phyloP scores from a whole-genome alignment of 2,329 filamentous ascomycete species.

The Aspergillus sp. region DNA sequence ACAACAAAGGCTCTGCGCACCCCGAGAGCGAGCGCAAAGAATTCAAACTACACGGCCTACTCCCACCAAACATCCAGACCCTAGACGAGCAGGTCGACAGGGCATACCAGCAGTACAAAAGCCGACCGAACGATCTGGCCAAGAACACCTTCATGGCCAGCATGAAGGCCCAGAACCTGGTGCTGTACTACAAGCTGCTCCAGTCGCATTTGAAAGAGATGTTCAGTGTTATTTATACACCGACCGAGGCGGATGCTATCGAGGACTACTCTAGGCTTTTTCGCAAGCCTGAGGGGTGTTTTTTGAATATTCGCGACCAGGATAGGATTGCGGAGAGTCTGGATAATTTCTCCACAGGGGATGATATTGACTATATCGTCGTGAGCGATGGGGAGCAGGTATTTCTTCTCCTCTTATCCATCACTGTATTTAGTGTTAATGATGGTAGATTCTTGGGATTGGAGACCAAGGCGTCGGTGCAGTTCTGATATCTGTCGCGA shows the following conservation, averaged over 20 bases:
- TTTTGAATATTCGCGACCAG: slow-evolving; percentile 69
- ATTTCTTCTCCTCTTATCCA: neutral
- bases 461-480: slow-evolving; percentile 86
- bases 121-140: slow-evolving; percentile 62
- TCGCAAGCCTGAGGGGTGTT: slow-evolving; percentile 75
- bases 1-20: slow-evolving; percentile 85
- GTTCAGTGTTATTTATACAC: slow-evolving; percentile 51
- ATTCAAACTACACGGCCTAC: slow-evolving; percentile 71
- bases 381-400: slow-evolving; percentile 68
- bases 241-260: slow-evolving; percentile 86
- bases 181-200: slow-evolving; percentile 66
- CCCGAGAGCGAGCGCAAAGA: slow-evolving; percentile 64
- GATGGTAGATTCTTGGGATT: slow-evolving; percentile 73
- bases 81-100: slow-evolving; percentile 74
- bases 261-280: slow-evolving; percentile 80
- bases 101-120: slow-evolving; percentile 77
- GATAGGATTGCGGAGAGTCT: slow-evolving; percentile 67
- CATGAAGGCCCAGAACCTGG: slow-evolving; percentile 80
- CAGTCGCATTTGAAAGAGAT: slow-evolving; percentile 13
- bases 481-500: slow-evolving; percentile 80
- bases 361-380: slow-evolving; percentile 85
- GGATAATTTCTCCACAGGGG: slow-evolving; percentile 64
- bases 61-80: slow-evolving; percentile 71
- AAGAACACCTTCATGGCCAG: slow-evolving; percentile 89
- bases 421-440: too few relatives aligned